Evolutionary conservation across 306 rosid genomes (phyloP), one percentile per base, ranked within the genome.

Genomic region (Alnus glutinosa): DNA sequence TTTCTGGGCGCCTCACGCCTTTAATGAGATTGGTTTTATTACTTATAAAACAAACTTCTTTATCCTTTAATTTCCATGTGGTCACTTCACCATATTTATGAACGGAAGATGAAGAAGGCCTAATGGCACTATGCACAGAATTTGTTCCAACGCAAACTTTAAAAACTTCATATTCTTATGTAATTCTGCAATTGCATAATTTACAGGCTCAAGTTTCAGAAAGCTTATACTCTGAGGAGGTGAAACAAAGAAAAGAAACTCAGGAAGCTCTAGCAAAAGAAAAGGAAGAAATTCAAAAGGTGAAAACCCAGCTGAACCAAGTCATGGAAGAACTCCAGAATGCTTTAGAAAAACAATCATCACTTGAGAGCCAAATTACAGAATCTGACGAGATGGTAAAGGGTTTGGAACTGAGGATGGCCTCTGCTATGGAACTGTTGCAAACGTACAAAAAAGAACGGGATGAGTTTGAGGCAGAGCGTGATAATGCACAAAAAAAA

Each of bases 191-290:
- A 74, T 63, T 51, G 28, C 46, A 9, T 23, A 9, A n/a, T 85
- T 80, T 39, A 28, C 83, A 88, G 89, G 92, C 86, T 46, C 84
- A 63, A 82, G 80, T 80, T 13, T 72, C 87, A 37, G 89, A 86
- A 84, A 63, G 42, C 77, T 81, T 82, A 75, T 88, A 82, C 42
- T 70, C 84, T 36, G 83, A 74, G 70, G 87, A 88, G 80, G 80
- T 84, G 78, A 86, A 75, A 71, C 89, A 64, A 52, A 88, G 87
- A 71, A 88, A 86, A 73, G 86, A 83, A 69, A 64, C 69, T 51
- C 88, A 79, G 79, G 88, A 88, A 78, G 86, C 47, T 30, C 77
- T 88, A 23, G 88, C 34, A 61, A 81, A 48, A 55, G 88, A 84
- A 74, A 75, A 39, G 54, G 88, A 37, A 42, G 83, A 75, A 48